These are phyloP conservation scores for Claviceps arundinis DNA, from an alignment of 2,329 filamentous ascomycete genomes.

Conservation along the genomic window DNA sequence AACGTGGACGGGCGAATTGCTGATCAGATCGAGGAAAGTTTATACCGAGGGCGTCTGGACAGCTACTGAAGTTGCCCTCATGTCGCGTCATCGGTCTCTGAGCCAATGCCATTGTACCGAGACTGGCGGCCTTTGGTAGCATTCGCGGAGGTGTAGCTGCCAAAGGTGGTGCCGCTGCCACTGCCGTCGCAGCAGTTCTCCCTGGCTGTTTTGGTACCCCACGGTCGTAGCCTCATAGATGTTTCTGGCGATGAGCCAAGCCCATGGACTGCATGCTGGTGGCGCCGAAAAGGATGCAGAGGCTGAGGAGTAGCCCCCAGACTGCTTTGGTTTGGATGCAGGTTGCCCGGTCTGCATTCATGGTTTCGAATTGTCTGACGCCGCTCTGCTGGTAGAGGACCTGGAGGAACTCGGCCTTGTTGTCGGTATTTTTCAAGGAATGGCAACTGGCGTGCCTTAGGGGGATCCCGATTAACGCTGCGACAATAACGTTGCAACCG, in stretches of 20 bases:
- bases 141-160: constrained; percentile 7
- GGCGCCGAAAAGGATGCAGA: constrained; percentile 52
- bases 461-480: constrained; percentile 66
- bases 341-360: constrained; percentile 42
- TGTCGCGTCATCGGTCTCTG: constrained; percentile 16
- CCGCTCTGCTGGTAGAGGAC: constrained; percentile 28
- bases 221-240: constrained; percentile 38
- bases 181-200: neutral
- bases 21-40: constrained; percentile 9
- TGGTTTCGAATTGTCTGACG: constrained; percentile 28
- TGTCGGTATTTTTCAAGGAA: constrained; percentile 26
- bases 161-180: neutral
- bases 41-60: constrained; percentile 17
- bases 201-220: constrained; percentile 16
- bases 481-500: constrained; percentile 64
- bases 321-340: constrained; percentile 79
- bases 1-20: constrained; percentile 13
- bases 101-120: constrained; percentile 25
- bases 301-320: constrained; percentile 72
- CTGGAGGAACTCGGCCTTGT: constrained; percentile 30
- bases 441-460: constrained; percentile 65
- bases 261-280: constrained; percentile 42
- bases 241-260: constrained; percentile 48
- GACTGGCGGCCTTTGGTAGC: constrained; percentile 17
- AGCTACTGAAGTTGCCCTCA: constrained; percentile 17